phyloP scores from a whole-genome alignment of 805 yeast genomes.

The Candida chilensis region DNA sequence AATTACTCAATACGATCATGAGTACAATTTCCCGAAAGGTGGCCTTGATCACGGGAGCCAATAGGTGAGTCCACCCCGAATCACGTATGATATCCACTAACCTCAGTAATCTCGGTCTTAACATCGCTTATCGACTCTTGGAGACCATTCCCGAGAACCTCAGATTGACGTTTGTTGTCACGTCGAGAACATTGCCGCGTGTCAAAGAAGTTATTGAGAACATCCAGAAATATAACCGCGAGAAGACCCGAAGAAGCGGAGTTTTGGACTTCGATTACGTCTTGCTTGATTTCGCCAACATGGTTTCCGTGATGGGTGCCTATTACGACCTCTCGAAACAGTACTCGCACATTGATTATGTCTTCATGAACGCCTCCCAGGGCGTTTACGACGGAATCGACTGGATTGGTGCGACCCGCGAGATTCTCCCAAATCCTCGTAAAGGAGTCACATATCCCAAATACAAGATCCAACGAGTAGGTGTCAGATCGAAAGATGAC shows the following conservation, averaged over 20 bases:
- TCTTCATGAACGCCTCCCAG: constrained; percentile 85
- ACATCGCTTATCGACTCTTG: constrained; percentile 74
- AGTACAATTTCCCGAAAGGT: constrained; percentile 4
- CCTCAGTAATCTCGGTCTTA: constrained; percentile 70
- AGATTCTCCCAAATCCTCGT: constrained; percentile 57
- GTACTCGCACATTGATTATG: constrained; percentile 62
- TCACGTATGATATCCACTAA: not conserved
- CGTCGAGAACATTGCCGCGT: constrained; percentile 82
- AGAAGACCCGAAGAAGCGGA: constrained; percentile 34
- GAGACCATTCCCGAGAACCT: constrained; percentile 43
- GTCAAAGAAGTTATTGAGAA: constrained; percentile 65
- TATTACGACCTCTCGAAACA: constrained; percentile 58
- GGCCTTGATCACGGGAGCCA: constrained; percentile 25
- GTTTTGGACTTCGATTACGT: constrained; percentile 79
- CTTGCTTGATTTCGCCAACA: constrained; percentile 80
- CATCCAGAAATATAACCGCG: constrained; percentile 37
- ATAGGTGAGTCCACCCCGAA: constrained; percentile 2
- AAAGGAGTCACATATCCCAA: constrained; percentile 84
- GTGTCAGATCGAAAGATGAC: constrained; percentile 68
- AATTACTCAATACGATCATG: not conserved
- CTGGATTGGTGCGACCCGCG: constrained; percentile 70
- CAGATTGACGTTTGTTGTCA: constrained; percentile 72
- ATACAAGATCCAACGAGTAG: constrained; percentile 75
- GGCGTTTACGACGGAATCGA: constrained; percentile 83
- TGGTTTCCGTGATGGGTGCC: constrained; percentile 78